phyloP scores from a whole-genome alignment of 768 basidiomycete genomes.

The Suillus sp. region DNA sequence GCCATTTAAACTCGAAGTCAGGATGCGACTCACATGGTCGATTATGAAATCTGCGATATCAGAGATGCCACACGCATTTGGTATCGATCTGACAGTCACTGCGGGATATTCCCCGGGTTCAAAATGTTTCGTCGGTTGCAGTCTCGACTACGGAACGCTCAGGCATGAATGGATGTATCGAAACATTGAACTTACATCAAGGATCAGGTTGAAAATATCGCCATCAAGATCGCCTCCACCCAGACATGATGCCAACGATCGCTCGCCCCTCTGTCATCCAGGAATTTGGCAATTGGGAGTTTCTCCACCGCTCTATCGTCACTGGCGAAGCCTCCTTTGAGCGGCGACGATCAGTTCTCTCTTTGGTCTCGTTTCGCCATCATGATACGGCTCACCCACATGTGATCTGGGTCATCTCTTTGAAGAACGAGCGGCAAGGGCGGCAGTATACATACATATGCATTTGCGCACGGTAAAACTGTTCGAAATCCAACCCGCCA shows the following conservation, averaged over 20 bases:
- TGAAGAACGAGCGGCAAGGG: no score
- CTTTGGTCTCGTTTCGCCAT: slow-evolving; percentile 37
- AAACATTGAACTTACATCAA: slow-evolving; percentile 27
- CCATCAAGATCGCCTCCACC: slow-evolving; percentile 76
- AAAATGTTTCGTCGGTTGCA: slow-evolving; percentile 27
- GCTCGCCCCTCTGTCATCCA: slow-evolving; percentile 37
- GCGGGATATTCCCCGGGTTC: slow-evolving; percentile 52
- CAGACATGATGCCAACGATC: slow-evolving; percentile 62
- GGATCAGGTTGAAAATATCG: slow-evolving; percentile 57
- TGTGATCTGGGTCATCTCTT: slow-evolving; percentile 31
- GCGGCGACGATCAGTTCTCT: slow-evolving; percentile 27
- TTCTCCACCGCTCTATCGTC: slow-evolving; percentile 22
- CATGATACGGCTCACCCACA: slow-evolving; percentile 31
- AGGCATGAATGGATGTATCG: background rate
- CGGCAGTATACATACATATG: no score
- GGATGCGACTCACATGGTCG: slow-evolving; percentile 52
- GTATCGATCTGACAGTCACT: slow-evolving; percentile 46
- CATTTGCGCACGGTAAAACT: no score
- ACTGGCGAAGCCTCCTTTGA: slow-evolving; percentile 24
- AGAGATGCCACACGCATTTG: slow-evolving; percentile 53
- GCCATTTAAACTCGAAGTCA: background rate
- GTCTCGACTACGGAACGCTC: slow-evolving; percentile 28
- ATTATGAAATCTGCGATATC: slow-evolving; percentile 73
- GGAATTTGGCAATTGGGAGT: slow-evolving; percentile 20
- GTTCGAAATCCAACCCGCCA: no score